These are phyloP conservation scores for Isabelozyma pseudorhagii DNA, from an alignment of 805 yeast species.

Conservation along the genomic window DNA sequence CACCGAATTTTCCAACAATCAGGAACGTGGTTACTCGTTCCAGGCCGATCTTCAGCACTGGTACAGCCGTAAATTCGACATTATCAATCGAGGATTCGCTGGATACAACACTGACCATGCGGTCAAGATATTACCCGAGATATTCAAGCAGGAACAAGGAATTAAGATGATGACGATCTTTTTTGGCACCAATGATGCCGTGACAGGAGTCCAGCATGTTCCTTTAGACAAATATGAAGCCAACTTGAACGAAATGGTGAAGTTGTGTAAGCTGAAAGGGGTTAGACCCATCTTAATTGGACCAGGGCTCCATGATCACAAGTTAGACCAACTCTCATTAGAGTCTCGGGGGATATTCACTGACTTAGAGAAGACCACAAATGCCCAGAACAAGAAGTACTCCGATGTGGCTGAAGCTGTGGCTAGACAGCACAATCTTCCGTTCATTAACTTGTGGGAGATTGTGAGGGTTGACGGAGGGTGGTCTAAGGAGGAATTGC, in stretches of 20 bases:
- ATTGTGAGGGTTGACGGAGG: conserved; percentile 34
- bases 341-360: conserved; percentile 1
- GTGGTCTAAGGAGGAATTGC: conserved; percentile 34
- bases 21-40: conserved; percentile 37
- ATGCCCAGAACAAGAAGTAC: conserved; percentile 45
- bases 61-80: conserved; percentile 64
- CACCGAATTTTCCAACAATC: conserved; percentile 51
- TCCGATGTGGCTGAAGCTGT: conserved; percentile 46
- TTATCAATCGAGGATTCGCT: conserved; percentile 69
- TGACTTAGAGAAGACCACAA: conserved; percentile 33
- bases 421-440: conserved; percentile 46
- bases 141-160: conserved; percentile 43
- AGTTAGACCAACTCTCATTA: conserved; percentile 17
- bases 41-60: conserved; percentile 46
- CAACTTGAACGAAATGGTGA: conserved; percentile 47
- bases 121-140: conserved; percentile 26
- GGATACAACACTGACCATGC: conserved; percentile 76
- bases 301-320: conserved; percentile 56
- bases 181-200: conserved; percentile 77
- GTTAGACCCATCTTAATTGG: conserved; percentile 59
- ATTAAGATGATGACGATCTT: conserved; percentile 55
- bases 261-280: conserved; percentile 33
- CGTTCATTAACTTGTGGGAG: conserved; percentile 56
- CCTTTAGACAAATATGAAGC: conserved; percentile 44
- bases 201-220: conserved; percentile 38